Conservation (phyloP, 2,329 filamentous ascomycete genomes). For the Lithohypha guttulata region DNA sequence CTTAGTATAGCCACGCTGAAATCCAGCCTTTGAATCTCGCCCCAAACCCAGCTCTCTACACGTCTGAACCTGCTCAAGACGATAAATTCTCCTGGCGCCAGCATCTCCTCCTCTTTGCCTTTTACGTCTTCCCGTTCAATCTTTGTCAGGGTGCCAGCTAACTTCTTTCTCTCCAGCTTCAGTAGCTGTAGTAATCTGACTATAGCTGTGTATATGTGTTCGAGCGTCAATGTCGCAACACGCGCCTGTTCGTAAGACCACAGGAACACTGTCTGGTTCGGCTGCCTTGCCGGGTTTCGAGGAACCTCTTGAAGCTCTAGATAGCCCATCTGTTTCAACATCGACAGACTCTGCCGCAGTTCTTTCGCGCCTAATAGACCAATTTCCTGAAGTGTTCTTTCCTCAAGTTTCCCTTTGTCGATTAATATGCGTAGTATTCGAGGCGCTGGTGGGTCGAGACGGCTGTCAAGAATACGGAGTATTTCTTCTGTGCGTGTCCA, state of each 20-base stretch:
- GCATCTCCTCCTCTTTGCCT: slow-evolving; percentile 69
- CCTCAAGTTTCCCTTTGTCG: slow-evolving; percentile 85
- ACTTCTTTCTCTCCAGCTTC: slow-evolving; percentile 60
- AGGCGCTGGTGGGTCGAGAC: slow-evolving; percentile 30
- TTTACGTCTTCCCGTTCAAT: slow-evolving; percentile 77
- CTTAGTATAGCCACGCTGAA: slow-evolving; percentile 72
- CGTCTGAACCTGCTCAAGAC: slow-evolving; percentile 53
- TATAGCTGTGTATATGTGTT: slow-evolving; percentile 85
- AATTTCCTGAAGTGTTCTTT: slow-evolving; percentile 72
- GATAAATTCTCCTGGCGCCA: slow-evolving; percentile 63
- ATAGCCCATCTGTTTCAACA: slow-evolving; percentile 75
- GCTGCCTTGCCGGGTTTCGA: slow-evolving; percentile 69
- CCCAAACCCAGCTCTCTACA: slow-evolving; percentile 59
- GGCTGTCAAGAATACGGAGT: slow-evolving; percentile 51
- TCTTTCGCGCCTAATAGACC: slow-evolving; percentile 78
- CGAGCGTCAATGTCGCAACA: slow-evolving; percentile 58
- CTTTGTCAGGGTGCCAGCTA: slow-evolving; percentile 65
- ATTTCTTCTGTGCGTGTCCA: slow-evolving; percentile 66
- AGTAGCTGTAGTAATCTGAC: slow-evolving; percentile 71
- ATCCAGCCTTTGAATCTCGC: slow-evolving; percentile 71
- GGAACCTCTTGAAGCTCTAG: slow-evolving; percentile 92
- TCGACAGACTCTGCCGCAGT: slow-evolving; percentile 70
- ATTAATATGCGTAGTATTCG: slow-evolving; percentile 75
- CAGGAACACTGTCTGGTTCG: slow-evolving; percentile 76
- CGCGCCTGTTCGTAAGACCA: slow-evolving; percentile 81